These are phyloP conservation scores for Chaetomiaceae sp. DNA, from an alignment of 2,329 filamentous ascomycete genomes.

Conservation along the genomic window DNA sequence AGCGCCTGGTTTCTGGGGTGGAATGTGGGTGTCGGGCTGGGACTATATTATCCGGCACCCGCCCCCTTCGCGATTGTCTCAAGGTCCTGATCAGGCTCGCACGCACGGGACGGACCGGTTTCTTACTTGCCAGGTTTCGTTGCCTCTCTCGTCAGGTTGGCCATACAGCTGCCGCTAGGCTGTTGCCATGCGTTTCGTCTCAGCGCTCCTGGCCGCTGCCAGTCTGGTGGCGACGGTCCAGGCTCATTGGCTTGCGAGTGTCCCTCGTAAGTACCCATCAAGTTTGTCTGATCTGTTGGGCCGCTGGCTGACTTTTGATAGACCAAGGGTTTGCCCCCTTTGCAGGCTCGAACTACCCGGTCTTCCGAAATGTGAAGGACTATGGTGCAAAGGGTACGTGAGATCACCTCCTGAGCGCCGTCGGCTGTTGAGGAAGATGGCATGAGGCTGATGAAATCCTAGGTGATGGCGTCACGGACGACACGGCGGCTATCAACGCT, in stretches of 20 bases:
- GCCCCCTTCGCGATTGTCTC: not conserved
- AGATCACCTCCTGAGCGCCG: too few species aligned
- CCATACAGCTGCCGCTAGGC: not conserved
- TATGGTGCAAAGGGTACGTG: constrained; percentile 42
- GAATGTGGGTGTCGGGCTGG: not conserved
- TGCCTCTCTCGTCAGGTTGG: not conserved
- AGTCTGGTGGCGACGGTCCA: constrained; percentile 27
- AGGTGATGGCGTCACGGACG: constrained; percentile 44
- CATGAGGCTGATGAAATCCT: not conserved
- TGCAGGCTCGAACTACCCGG: constrained; percentile 37
- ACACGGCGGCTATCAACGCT: constrained; percentile 43
- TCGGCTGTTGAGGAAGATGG: not conserved
- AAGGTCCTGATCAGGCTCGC: not conserved
- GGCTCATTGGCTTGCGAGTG: constrained; percentile 33
- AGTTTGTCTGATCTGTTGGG: not conserved
- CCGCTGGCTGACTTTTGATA: constrained; percentile 19
- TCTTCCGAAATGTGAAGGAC: constrained; percentile 46
- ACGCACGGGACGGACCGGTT: not conserved
- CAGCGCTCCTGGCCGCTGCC: constrained; percentile 29
- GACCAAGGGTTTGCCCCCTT: constrained; percentile 43
- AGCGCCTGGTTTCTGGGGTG: not conserved
- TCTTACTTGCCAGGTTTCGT: not conserved
- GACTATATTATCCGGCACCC: constrained; percentile 2
- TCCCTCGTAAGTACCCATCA: constrained; percentile 27
- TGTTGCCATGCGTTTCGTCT: constrained; percentile 28